Evolutionary conservation across 208 protist genomes (phyloP).

Genomic region (Endotrypanum monterogeii): DNA sequence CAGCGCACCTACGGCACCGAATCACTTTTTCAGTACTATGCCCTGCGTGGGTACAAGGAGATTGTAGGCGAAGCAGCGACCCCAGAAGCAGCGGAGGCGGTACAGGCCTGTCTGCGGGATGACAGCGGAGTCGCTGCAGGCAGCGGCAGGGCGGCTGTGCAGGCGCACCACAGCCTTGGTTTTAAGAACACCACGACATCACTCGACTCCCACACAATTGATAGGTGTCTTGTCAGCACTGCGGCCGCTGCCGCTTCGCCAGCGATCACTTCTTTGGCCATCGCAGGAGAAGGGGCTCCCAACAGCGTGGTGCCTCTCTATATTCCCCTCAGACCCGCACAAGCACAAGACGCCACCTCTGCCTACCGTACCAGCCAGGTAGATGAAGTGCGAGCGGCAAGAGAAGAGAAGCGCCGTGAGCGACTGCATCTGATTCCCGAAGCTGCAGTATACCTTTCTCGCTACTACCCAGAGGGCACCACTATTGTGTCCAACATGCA

Average conservation of each 20-base stretch:
- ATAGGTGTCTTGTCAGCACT: conserved; percentile 6
- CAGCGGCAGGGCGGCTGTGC: background rate
- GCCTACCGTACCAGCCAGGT: conserved; percentile 18
- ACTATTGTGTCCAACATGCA: conserved; percentile 11
- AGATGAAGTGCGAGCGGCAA: conserved; percentile 12
- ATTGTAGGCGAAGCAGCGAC: conserved; percentile 17
- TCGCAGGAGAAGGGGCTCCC: background rate
- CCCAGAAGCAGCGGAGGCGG: conserved; percentile 19
- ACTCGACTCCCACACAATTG: background rate
- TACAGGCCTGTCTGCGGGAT: conserved; percentile 15
- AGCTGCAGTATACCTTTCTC: conserved; percentile 17
- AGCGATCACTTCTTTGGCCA: background rate
- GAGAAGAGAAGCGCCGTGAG: conserved; percentile 14
- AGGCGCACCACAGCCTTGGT: background rate
- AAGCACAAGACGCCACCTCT: conserved; percentile 18
- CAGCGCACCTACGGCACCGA: conserved; percentile 19
- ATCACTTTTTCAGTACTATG: conserved; percentile 60
- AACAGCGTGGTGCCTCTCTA: conserved; percentile 5
- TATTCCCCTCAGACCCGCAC: conserved; percentile 18
- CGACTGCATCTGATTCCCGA: conserved; percentile 21
- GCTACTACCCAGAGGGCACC: conserved; percentile 26
- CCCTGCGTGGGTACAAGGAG: conserved; percentile 52
- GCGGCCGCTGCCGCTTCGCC: background rate
- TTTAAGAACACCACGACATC: background rate
- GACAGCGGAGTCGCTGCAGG: background rate